These are phyloP conservation scores for Pachysandra terminalis DNA, from an alignment of 164 flowering plant species.

Conservation along the genomic window DNA sequence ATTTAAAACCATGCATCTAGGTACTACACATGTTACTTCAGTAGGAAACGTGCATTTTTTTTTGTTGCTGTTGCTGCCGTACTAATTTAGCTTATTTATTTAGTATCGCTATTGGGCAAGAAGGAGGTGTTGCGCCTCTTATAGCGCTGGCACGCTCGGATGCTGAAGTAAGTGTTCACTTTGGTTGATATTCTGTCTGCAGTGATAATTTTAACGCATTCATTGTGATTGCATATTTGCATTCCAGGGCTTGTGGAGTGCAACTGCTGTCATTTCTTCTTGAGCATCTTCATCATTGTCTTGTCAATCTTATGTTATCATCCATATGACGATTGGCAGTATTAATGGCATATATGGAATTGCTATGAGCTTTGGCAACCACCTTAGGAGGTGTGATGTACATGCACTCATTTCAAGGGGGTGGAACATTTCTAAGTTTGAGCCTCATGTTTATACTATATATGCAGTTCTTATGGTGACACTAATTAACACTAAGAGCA, in stretches of 20 bases:
- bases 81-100: conserved; percentile 7
- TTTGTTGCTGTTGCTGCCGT: background rate
- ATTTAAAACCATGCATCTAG: no score
- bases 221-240: background rate
- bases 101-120: conserved; percentile 96
- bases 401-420: conserved; percentile 14
- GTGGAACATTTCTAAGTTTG: no score
- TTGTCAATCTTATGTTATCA: background rate
- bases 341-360: background rate
- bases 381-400: conserved; percentile 14
- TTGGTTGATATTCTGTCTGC: conserved; percentile 2
- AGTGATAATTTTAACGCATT: background rate
- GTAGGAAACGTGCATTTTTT: background rate
- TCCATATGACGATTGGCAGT: no score
- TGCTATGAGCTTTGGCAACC: conserved; percentile 10
- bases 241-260: background rate
- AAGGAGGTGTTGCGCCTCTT: conserved; percentile 97
- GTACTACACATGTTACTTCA: background rate
- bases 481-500: background rate
- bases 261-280: background rate
- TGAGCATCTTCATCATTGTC: background rate
- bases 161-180: conserved; percentile 58
- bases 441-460: no score
- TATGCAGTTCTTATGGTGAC: no score
- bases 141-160: conserved; percentile 86